Evolutionary conservation across 1,139 yeast species (phyloP), one percentile per base, ranked within the genome.

Genomic region (Magnusiomyces magnusii): DNA sequence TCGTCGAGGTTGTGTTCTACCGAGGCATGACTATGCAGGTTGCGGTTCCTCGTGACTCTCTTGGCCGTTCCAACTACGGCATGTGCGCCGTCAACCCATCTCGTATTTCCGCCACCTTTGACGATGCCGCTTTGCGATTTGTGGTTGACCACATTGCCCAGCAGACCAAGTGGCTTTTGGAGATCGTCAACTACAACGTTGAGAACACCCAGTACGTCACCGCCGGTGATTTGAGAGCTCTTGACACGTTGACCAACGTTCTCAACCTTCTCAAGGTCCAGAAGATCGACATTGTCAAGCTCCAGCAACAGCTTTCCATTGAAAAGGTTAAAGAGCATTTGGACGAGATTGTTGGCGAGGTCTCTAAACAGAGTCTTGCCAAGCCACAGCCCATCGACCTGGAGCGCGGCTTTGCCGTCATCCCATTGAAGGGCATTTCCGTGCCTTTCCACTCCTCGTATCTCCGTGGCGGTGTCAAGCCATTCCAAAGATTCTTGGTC

Each of bases 21-120:
- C 86, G 99, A 80, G 99, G 99, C 82, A 93, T 93, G 99, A 93
- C 99, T 55, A 93, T 93, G 99, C 99, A 93, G 81, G 99, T 93
- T 65, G 99, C 99, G 54, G 99, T 93, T 66, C 98, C 98, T 71
- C 86, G 99, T 78, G 99, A 93, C 76, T 82, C 85, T 60, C 73
- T 77, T 57, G 99, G 99, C 57, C 87, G 99, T 78, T 93, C 99
- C 62, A 93, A 95, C 80, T 93, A 93, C 71, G 98, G 99, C 80
- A 93, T 93, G 99, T 84, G 91, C 79, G 99, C 99, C 57, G 93
- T 93, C 62, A 93, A 95, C 78, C 99, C 99, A 70, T 82, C 95
- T 61, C 86, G 99, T 77, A 87, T 93, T 63, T 84, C 89, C 62
- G 78, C 89, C 61, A 87, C 97, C 15, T 93, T 93, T 78, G 82